Base-by-base conservation (phyloP, 2,329 filamentous ascomycete genomes). In the Alternaria sp. region DNA sequence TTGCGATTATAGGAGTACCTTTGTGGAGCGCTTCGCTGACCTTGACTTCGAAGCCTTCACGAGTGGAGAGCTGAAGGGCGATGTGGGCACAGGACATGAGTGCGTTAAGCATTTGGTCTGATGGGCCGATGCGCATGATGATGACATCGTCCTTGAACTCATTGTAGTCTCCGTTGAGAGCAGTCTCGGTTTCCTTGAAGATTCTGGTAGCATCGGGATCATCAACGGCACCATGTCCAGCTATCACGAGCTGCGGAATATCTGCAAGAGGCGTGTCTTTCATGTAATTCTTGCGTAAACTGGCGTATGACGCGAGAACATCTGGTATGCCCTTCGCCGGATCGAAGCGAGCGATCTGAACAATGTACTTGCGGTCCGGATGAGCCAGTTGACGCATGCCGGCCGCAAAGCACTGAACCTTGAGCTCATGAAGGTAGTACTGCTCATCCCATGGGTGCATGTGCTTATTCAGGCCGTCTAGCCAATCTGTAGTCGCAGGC, bases 1-100 rank as follows among this genome's bases (percentile, higher is more conserved):
- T 92, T 3, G 89, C 91, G 63, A 95, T 92, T 69, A 93, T 86
- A 1, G 92, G 92, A 3, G 90, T 87, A 14, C 91, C 91, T 44
- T 93, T 92, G 73, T 94, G 91, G 22, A 94, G 83, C 1, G 91
- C 91, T 78, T 95, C 92, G 0, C 90, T 93, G 5, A 95, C 91
- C 78, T 95, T 95, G 69, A 95, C 89, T 78, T 95, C 92, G 69
- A 95, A 95, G 0, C 92, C 91, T 74, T 95, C 92, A 36, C 91
- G 87, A 0, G 89, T 93, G 3, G 91, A 94, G 6, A 95, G 86
- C 77, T 95, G 92, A 7, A 95, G 84, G 0, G 89, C 89, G 7
- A 93, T 87, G 57, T 89, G 87, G 0, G 91, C 88, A 51, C 90
- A 89, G 38, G 89, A 88, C 62, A 95, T 85, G 42, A 95, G 81